A percentile compares a stretch with the other conserved stretches of the same genome.
phyloP scores from a whole-genome alignment of 805 yeast species.

The Brettanomyces sp. region DNA sequence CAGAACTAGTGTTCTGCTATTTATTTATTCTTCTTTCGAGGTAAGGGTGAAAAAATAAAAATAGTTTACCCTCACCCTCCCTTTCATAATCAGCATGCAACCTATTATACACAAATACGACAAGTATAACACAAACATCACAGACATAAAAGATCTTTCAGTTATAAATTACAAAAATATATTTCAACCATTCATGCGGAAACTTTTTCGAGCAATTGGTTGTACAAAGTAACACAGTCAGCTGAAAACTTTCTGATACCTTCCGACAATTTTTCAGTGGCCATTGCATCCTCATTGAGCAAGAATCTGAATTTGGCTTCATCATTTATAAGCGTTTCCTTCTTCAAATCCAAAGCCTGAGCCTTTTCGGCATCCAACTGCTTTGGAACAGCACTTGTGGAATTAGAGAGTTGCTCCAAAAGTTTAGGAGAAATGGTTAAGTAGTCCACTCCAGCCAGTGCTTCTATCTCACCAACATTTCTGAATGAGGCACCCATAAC shows the following conservation, averaged over 20 bases:
- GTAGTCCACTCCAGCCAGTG: constrained; percentile 94
- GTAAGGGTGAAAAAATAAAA: no score
- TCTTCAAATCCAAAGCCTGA: constrained; percentile 41
- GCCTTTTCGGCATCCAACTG: constrained; percentile 66
- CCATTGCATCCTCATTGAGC: constrained; percentile 95
- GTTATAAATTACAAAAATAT: no score
- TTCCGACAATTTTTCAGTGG: constrained; percentile 93
- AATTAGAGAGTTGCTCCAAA: constrained; percentile 79
- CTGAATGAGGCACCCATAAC: constrained; percentile 99
- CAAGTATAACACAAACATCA: no score
- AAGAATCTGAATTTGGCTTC: constrained; percentile 86
- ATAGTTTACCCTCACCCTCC: no score
- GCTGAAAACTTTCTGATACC: constrained; percentile 97
- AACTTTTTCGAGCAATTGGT: constrained; percentile 47
- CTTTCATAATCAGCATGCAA: no score
- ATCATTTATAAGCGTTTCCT: constrained; percentile 75
- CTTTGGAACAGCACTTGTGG: constrained; percentile 72
- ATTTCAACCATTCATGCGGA: constrained; percentile 5
- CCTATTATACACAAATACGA: no score
- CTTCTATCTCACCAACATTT: constrained; percentile 90
- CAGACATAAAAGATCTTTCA: no score
- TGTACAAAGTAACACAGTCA: constrained; percentile 75
- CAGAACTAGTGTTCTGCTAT: no score
- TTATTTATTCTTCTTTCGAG: no score
- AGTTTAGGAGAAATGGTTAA: constrained; percentile 91